Conservation (phyloP, 1,284 basidiomycete genomes). For the Sanguinoderma infundibulare region DNA sequence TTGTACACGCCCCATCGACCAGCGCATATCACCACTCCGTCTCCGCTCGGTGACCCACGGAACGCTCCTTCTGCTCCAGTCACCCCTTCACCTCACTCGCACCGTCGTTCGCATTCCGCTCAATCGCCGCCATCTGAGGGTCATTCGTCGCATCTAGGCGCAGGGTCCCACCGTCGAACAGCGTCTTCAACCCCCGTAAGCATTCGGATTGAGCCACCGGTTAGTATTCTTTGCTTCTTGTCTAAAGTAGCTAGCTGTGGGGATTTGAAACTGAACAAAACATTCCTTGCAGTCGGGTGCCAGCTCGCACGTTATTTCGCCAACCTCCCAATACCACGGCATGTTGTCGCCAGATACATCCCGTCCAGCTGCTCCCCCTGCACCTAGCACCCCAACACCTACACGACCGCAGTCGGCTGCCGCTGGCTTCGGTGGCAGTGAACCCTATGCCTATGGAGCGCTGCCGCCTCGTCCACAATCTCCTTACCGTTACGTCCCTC, state of each 20-base stretch:
- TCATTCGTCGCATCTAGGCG: neutral
- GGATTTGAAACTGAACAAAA: constrained; percentile 6
- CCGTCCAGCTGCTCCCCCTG: constrained; percentile 8
- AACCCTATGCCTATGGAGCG: constrained; percentile 10
- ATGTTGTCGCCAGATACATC: constrained; percentile 28
- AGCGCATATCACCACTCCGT: constrained; percentile 18
- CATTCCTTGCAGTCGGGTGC: constrained; percentile 26
- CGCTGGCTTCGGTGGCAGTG: neutral
- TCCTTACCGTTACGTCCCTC: constrained; percentile 19
- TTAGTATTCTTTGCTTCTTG: constrained; percentile 13
- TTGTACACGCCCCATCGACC: constrained; percentile 17
- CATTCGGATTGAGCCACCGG: constrained; percentile 32
- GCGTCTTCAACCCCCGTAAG: constrained; percentile 23
- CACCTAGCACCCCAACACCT: constrained; percentile 24
- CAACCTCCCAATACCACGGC: constrained; percentile 14
- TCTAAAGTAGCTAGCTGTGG: neutral
- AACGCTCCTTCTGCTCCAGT: constrained; percentile 16
- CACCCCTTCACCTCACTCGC: constrained; percentile 10
- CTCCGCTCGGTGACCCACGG: constrained; percentile 18
- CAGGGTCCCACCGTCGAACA: constrained; percentile 12
- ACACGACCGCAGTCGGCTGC: constrained; percentile 4
- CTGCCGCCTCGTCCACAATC: constrained; percentile 4
- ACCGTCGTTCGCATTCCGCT: constrained; percentile 26
- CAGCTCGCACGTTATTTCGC: constrained; percentile 25
- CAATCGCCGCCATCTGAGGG: constrained; percentile 24